phyloP scores from a whole-genome alignment of 192 early-diverging fungal species.

The Backusella australiensis region DNA sequence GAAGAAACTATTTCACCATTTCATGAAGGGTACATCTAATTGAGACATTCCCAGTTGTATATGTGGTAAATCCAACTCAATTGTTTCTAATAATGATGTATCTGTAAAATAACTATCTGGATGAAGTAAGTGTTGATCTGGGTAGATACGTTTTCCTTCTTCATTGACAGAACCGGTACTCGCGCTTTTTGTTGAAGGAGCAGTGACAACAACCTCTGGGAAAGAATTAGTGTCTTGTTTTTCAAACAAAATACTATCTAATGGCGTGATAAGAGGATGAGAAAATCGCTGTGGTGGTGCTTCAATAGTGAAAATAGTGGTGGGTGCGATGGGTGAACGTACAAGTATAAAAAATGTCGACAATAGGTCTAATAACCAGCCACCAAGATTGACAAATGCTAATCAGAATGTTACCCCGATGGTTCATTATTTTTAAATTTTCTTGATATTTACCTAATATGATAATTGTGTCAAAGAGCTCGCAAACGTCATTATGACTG shows the following conservation, averaged over 20 bases:
- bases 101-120: neutral
- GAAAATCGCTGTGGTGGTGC: neutral
- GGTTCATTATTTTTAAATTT: neutral
- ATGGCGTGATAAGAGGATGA: neutral
- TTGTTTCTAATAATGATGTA: neutral
- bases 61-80: neutral
- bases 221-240: neutral
- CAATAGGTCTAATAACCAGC: neutral
- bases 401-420: neutral
- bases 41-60: neutral
- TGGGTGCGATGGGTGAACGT: neutral
- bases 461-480: neutral
- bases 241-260: neutral
- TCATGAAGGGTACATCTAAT: neutral
- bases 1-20: neutral
- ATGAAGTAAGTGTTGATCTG: neutral
- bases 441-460: neutral
- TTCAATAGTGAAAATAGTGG: neutral
- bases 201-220: neutral
- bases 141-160: neutral
- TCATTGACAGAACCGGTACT: neutral
- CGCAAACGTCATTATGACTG: neutral
- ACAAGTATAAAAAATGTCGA: neutral
- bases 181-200: neutral
- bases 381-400: conserved; percentile 1